Percentiles rank a stretch among this genome's conserved stretches.
phyloP scores from a whole-genome alignment of 2,329 filamentous ascomycete species.

The Talaromyces albobiverticillius region DNA sequence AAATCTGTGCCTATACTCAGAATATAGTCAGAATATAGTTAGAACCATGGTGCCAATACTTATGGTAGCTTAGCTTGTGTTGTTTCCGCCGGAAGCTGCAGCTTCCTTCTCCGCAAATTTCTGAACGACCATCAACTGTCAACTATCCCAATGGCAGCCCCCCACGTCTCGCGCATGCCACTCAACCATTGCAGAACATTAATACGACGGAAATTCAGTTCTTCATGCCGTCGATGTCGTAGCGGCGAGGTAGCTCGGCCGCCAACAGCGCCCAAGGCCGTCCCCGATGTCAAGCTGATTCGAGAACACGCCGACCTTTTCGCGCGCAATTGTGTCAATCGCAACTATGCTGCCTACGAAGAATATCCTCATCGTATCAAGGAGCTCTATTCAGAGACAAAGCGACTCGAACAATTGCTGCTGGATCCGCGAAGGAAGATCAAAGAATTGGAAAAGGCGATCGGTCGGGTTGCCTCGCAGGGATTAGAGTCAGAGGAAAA shows the following conservation, averaged over 20 bases:
- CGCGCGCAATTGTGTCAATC: slow-evolving; percentile 75
- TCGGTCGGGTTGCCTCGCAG: slow-evolving; percentile 32
- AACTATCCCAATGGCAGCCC: not conserved
- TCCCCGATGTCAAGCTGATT: slow-evolving; percentile 84
- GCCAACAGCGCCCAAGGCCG: slow-evolving; percentile 72
- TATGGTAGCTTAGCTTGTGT: no score
- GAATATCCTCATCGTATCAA: slow-evolving; percentile 53
- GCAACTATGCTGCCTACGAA: slow-evolving; percentile 68
- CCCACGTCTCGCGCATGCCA: slow-evolving; percentile 1
- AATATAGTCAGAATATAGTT: no score
- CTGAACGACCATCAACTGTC: not conserved
- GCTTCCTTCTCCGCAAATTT: not conserved
- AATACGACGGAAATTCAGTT: slow-evolving; percentile 11
- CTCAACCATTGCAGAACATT: not conserved
- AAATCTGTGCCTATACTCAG: no score
- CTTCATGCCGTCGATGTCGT: slow-evolving; percentile 6
- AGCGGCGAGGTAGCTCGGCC: slow-evolving; percentile 38
- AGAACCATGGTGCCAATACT: no score
- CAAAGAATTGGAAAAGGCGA: slow-evolving; percentile 43
- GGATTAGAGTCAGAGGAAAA: slow-evolving; percentile 10
- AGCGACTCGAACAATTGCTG: slow-evolving; percentile 38
- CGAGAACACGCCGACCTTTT: slow-evolving; percentile 79
- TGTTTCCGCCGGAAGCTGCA: not conserved
- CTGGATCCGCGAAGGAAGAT: slow-evolving; percentile 40
- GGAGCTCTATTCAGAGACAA: slow-evolving; percentile 37